A percentile compares a stretch with the other conserved stretches of the same genome.
Conservation (phyloP, 495 filamentous ascomycete species). For the Eremomyces bilateralis region DNA sequence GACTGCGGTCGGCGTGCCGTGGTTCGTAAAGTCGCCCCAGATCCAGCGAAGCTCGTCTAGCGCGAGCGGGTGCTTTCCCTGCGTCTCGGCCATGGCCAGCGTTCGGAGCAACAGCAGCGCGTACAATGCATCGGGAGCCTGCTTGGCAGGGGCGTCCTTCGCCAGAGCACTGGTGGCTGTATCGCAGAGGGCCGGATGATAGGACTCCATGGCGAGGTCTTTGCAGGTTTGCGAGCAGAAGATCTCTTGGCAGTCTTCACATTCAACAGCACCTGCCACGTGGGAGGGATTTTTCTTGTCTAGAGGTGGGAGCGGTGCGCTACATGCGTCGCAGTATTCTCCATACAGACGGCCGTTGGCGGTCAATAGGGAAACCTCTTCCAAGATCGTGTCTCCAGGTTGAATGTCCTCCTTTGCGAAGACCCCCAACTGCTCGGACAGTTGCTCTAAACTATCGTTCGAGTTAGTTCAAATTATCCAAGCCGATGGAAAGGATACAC, state of each 20-base stretch:
- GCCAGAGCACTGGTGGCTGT: constrained; percentile 56
- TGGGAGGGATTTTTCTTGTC: constrained; percentile 18
- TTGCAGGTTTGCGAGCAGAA: constrained; percentile 68
- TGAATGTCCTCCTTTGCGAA: constrained; percentile 68
- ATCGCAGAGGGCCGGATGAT: constrained; percentile 76
- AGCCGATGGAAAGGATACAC: too few species aligned
- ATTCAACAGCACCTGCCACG: constrained; percentile 21
- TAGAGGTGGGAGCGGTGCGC: constrained; percentile 41
- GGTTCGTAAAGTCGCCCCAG: constrained; percentile 49
- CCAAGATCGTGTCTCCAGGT: constrained; percentile 54
- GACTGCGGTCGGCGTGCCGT: neutral
- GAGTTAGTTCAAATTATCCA: constrained; percentile 15
- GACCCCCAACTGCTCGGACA: constrained; percentile 61
- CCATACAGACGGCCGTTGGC: constrained; percentile 66
- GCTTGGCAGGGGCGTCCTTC: constrained; percentile 49
- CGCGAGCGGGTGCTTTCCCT: constrained; percentile 60
- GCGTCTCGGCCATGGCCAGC: constrained; percentile 70
- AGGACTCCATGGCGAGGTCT: constrained; percentile 43
- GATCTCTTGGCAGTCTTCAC: constrained; percentile 60
- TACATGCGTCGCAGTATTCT: constrained; percentile 66
- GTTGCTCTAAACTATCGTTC: constrained; percentile 4
- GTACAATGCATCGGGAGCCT: constrained; percentile 59
- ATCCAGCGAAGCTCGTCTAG: constrained; percentile 75
- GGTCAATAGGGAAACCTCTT: constrained; percentile 59
- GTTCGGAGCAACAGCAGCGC: constrained; percentile 31